These are phyloP conservation scores for Didymellaceae sp. DNA, from an alignment of 2,329 filamentous ascomycete species.

Conservation along the genomic window DNA sequence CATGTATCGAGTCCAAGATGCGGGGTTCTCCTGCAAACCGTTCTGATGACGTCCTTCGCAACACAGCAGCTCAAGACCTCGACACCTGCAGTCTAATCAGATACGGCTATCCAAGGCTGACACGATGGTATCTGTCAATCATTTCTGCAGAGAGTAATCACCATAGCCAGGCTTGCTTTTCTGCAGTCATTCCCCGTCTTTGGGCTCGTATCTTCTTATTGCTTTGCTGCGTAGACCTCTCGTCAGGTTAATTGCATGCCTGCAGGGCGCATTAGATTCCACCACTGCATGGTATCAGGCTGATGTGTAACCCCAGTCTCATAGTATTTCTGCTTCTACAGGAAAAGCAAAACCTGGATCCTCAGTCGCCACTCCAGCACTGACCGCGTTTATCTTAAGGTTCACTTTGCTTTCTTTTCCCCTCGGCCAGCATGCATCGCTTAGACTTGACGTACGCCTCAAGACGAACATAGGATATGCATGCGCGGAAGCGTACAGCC, in stretches of 20 bases:
- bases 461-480: background rate
- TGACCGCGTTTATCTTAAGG: too few species aligned
- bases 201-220: background rate
- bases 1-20: constrained; percentile 2
- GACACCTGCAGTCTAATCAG: constrained; percentile 7
- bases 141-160: background rate
- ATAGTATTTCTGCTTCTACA: background rate
- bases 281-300: background rate
- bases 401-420: constrained; percentile 2
- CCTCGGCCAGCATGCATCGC: background rate
- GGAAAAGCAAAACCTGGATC: too few species aligned
- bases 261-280: background rate
- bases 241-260: background rate
- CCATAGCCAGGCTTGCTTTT: background rate
- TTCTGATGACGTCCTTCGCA: constrained; percentile 26
- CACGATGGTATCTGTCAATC: background rate
- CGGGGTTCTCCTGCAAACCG: constrained; percentile 21
- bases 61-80: constrained; percentile 17
- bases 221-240: background rate
- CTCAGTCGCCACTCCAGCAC: background rate
- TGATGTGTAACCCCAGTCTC: background rate
- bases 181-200: background rate
- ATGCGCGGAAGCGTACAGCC: background rate
- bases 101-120: background rate
- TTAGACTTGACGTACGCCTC: background rate